These are phyloP conservation scores for Diplodia mutila DNA, from an alignment of 2,329 filamentous ascomycete genomes.

Conservation along the genomic window DNA sequence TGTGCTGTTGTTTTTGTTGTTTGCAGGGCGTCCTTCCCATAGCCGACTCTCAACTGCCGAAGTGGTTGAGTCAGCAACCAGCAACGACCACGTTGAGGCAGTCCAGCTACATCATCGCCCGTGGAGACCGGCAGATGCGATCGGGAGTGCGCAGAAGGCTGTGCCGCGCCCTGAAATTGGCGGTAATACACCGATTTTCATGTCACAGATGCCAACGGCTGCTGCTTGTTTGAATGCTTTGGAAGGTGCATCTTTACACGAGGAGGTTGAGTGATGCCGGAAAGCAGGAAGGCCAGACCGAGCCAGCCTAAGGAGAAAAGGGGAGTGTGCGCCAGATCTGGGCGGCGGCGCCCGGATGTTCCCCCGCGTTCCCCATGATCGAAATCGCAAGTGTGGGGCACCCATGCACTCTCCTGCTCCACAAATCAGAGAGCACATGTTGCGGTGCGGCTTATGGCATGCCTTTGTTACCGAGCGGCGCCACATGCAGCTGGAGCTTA, in stretches of 20 bases:
- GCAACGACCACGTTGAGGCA: conserved; percentile 4
- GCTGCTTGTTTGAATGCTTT: too few species aligned
- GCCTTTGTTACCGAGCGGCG: background rate
- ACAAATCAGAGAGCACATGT: background rate
- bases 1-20: background rate
- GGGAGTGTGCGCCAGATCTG: background rate
- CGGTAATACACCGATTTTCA: background rate
- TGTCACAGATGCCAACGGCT: background rate
- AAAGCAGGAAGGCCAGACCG: background rate
- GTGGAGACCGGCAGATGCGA: conserved; percentile 14
- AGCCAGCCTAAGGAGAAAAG: background rate
- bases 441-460: background rate
- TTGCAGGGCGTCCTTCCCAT: conserved; percentile 7
- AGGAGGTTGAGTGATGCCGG: background rate
- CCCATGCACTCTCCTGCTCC: background rate
- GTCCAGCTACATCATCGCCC: conserved; percentile 10
- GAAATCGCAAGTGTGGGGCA: background rate
- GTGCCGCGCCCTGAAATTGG: background rate
- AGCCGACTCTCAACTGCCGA: conserved; percentile 25
- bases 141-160: background rate
- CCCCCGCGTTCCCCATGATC: conserved; percentile 6
- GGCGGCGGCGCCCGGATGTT: background rate
- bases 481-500: background rate
- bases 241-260: background rate
- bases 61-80: conserved; percentile 10